Evolutionary conservation across 306 rosid genomes (phyloP).

Genomic region (Rosa rugosa): DNA sequence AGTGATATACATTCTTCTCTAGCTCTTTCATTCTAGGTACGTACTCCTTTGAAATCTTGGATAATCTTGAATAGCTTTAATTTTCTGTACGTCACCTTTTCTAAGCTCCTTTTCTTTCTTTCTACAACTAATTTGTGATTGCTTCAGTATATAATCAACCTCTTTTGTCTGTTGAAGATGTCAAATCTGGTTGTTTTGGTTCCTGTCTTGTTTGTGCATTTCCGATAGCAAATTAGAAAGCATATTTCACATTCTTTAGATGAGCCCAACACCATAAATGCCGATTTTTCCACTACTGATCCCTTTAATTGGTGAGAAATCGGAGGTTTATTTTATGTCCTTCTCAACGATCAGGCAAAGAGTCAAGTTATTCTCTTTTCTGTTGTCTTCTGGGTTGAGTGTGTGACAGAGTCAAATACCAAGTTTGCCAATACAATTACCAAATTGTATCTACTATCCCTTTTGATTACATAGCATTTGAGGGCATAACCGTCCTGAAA

Average conservation of each 20-base stretch:
- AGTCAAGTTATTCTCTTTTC: background rate
- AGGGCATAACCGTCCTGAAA: slow-evolving; percentile 10
- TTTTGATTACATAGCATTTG: background rate
- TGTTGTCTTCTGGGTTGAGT: background rate
- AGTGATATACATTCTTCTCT: background rate
- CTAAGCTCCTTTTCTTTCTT: background rate
- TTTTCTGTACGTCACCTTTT: background rate
- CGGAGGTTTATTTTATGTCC: slow-evolving; percentile 3
- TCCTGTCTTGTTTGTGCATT: background rate
- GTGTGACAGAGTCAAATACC: slow-evolving; percentile 6
- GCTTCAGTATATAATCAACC: background rate
- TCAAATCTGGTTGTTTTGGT: background rate
- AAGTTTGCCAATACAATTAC: background rate
- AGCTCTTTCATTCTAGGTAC: background rate
- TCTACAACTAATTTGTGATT: background rate
- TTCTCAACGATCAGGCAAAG: slow-evolving; percentile 23
- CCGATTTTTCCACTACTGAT: background rate
- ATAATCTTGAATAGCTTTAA: background rate
- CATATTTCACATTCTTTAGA: background rate
- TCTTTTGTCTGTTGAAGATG: background rate
- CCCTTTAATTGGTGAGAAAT: slow-evolving; percentile 10
- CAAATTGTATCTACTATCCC: background rate
- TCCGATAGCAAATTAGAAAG: background rate
- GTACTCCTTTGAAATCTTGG: background rate
- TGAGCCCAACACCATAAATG: background rate